phyloP scores from a whole-genome alignment of 805 yeast species.

The Kazachstania viticola region DNA sequence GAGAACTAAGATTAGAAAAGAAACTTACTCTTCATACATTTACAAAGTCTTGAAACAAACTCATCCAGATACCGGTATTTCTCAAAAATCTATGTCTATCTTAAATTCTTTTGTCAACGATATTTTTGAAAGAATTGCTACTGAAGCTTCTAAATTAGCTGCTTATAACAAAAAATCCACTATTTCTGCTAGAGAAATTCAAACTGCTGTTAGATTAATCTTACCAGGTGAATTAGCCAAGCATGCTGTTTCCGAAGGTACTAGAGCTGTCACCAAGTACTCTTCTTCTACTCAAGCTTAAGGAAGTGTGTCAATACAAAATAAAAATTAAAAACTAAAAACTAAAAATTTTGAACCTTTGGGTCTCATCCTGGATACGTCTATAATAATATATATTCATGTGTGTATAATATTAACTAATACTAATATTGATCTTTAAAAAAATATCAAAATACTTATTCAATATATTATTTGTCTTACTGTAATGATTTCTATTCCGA shows the following conservation, averaged over 20 bases:
- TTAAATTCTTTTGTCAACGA: conserved; percentile 98
- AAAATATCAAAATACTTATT: not conserved
- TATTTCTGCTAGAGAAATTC: conserved; percentile 95
- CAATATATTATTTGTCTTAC: not conserved
- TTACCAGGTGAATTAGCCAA: conserved; percentile 98
- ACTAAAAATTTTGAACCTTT: too few species aligned
- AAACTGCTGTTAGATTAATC: conserved; percentile 95
- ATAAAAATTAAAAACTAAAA: not conserved
- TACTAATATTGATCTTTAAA: too few species aligned
- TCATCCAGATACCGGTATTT: conserved; percentile 98
- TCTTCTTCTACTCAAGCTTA: conserved; percentile 49
- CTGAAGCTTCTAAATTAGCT: conserved; percentile 96
- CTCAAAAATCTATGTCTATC: conserved; percentile 97
- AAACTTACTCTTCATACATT: conserved; percentile 94
- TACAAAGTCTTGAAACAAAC: conserved; percentile 98
- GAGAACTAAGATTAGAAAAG: conserved; percentile 94
- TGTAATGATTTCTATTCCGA: not conserved
- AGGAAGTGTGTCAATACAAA: conserved; percentile 4
- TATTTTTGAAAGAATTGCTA: conserved; percentile 94
- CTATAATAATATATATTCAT: too few species aligned
- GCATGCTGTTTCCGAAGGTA: conserved; percentile 98
- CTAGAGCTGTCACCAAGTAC: conserved; percentile 95
- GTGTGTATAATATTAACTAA: too few species aligned
- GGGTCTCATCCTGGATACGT: too few species aligned
- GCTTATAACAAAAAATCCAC: conserved; percentile 98